Percentiles rank a stretch among this genome's conserved stretches.
Conservation (phyloP, 2,329 filamentous ascomycete species). For the Neonectria hederae region DNA sequence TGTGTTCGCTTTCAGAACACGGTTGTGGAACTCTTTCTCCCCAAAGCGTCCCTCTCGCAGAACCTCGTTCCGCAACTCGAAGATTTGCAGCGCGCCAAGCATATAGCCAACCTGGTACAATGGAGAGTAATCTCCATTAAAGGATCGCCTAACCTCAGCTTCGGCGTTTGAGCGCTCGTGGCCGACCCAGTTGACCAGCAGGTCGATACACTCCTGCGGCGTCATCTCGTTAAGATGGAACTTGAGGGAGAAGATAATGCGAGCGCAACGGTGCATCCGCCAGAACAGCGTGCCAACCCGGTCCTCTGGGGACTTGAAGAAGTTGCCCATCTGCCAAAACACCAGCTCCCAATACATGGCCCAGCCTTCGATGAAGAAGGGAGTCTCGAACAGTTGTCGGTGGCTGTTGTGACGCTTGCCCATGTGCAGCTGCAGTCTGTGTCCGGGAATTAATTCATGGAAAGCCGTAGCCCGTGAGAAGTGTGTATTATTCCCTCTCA, state of each 20-base stretch:
- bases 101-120: slow-evolving; percentile 70
- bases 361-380: slow-evolving; percentile 70
- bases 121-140: slow-evolving; percentile 65
- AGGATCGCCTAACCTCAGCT: slow-evolving; percentile 66
- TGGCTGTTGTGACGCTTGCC: slow-evolving; percentile 58
- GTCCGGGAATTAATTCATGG: slow-evolving; percentile 69
- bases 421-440: slow-evolving; percentile 63
- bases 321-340: slow-evolving; percentile 63
- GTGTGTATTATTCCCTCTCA: slow-evolving; percentile 67
- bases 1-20: slow-evolving; percentile 58
- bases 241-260: slow-evolving; percentile 66
- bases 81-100: slow-evolving; percentile 66
- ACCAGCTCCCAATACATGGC: slow-evolving; percentile 70
- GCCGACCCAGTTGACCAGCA: slow-evolving; percentile 65
- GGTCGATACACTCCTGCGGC: slow-evolving; percentile 64
- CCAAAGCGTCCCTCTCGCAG: slow-evolving; percentile 49
- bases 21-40: slow-evolving; percentile 67
- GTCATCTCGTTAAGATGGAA: slow-evolving; percentile 66
- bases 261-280: slow-evolving; percentile 69
- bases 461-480: slow-evolving; percentile 68
- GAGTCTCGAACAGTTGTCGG: slow-evolving; percentile 62
- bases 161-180: slow-evolving; percentile 69
- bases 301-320: slow-evolving; percentile 60
- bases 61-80: slow-evolving; percentile 59
- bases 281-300: slow-evolving; percentile 68